These are phyloP conservation scores for Fistulifera solaris DNA, from an alignment of 108 stramenopile species.

Conservation along the genomic window DNA sequence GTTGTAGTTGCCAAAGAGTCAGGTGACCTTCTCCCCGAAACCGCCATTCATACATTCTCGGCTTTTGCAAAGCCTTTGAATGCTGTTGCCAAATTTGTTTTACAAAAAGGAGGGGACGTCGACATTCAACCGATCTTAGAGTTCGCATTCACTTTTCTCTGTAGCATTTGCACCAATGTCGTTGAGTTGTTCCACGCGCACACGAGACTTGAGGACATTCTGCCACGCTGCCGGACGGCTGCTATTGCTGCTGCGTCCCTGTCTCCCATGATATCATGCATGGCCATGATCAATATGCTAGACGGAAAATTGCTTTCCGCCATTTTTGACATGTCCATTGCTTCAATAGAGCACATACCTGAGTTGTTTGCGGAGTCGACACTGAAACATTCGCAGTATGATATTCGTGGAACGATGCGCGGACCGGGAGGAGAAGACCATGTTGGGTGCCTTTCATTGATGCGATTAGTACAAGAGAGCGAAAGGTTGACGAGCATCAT, in stretches of 20 bases:
- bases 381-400: slow-evolving; percentile 49
- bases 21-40: slow-evolving; percentile 36
- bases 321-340: too few relatives aligned
- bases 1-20: too few relatives aligned
- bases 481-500: slow-evolving; percentile 27
- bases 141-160: background rate
- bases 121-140: too few relatives aligned
- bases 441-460: slow-evolving; percentile 59
- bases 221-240: slow-evolving; percentile 54
- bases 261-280: slow-evolving; percentile 38
- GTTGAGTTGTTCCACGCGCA: slow-evolving; percentile 1
- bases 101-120: too few relatives aligned
- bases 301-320: slow-evolving; percentile 4
- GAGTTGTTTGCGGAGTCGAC: slow-evolving; percentile 60
- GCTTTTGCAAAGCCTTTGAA: slow-evolving; percentile 67
- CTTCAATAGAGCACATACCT: slow-evolving; percentile 45
- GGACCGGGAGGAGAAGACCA: slow-evolving; percentile 57
- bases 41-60: slow-evolving; percentile 59
- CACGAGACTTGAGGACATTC: slow-evolving; percentile 14
- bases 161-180: background rate
- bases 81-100: slow-evolving; percentile 15
- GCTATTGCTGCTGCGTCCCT: slow-evolving; percentile 52
- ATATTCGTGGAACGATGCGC: slow-evolving; percentile 74
- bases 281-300: slow-evolving; percentile 3
- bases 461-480: slow-evolving; percentile 55